Evolutionary conservation across 495 filamentous ascomycete species (phyloP).

Genomic region (Hyphodiscus hymeniophilus): DNA sequence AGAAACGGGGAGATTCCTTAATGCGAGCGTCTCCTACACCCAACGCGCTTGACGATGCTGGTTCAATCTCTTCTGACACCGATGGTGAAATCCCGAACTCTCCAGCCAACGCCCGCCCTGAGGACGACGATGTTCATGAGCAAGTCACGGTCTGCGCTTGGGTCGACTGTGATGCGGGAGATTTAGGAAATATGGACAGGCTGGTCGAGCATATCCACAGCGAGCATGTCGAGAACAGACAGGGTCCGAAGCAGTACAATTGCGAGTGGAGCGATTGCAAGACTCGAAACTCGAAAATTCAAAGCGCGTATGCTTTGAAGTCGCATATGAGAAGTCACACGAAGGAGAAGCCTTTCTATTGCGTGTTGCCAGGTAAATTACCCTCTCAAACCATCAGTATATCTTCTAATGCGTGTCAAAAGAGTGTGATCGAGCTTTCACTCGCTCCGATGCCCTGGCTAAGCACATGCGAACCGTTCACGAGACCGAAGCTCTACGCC

Average conservation of each 20-base stretch:
- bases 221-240: conserved; percentile 67
- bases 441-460: conserved; percentile 88
- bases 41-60: conserved; percentile 20
- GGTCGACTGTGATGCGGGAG: conserved; percentile 75
- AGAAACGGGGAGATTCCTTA: conserved; percentile 36
- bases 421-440: conserved; percentile 98
- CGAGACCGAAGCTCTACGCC: conserved; percentile 86
- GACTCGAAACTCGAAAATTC: too few relatives aligned
- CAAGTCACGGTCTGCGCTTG: conserved; percentile 86
- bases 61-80: conserved; percentile 74
- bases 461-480: conserved; percentile 99
- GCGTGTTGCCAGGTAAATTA: conserved; percentile 72
- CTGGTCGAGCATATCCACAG: conserved; percentile 90
- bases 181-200: conserved; percentile 86
- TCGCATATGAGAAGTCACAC: conserved; percentile 98
- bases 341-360: conserved; percentile 97
- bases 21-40: conserved; percentile 37
- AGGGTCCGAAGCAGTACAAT: conserved; percentile 80
- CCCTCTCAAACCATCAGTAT: neutral
- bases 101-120: conserved; percentile 46
- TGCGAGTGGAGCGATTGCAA: conserved; percentile 92
- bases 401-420: conserved; percentile 6
- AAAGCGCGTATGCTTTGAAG: too few relatives aligned
- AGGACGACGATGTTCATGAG: conserved; percentile 76
- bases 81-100: conserved; percentile 74